Percentiles rank a stretch among this genome's conserved stretches.
phyloP scores from a whole-genome alignment of 176 grass and related monocot genomes.

The Carex scoparia region DNA sequence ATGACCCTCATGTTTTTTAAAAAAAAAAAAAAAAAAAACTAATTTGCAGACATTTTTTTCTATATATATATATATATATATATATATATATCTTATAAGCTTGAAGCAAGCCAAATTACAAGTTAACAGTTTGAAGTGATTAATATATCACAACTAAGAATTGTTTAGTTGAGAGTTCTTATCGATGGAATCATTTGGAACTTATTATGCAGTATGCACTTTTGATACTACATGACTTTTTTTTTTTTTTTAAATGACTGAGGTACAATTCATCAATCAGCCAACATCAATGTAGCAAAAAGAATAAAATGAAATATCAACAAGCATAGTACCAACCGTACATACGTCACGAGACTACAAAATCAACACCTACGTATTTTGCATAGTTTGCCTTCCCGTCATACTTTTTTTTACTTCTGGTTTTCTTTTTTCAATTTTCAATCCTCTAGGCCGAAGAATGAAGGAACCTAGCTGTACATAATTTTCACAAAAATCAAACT shows the following conservation, averaged over 20 bases:
- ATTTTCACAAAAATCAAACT: slow-evolving; percentile 15
- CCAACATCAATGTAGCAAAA: slow-evolving; percentile 11
- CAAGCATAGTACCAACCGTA: not conserved
- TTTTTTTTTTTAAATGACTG: too few species aligned
- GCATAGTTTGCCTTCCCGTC: not conserved
- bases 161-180: not conserved
- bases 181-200: too few species aligned
- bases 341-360: not conserved
- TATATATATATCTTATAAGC: too few species aligned
- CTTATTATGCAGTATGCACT: too few species aligned
- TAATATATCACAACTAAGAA: not conserved
- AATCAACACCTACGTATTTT: slow-evolving; percentile 17
- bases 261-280: slow-evolving; percentile 8
- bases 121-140: not conserved
- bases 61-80: too few species aligned
- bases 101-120: too few species aligned
- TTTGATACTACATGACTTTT: too few species aligned
- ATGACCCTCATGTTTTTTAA: too few species aligned
- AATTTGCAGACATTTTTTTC: not conserved
- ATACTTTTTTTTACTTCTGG: not conserved
- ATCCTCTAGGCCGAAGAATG: not conserved
- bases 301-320: slow-evolving; percentile 9
- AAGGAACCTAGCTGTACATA: slow-evolving; percentile 16
- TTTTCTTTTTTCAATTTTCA: not conserved
- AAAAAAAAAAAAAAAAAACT: too few species aligned